These are phyloP conservation scores for Kodamaea neixiangensis DNA, from an alignment of 805 yeast species.

Conservation along the genomic window DNA sequence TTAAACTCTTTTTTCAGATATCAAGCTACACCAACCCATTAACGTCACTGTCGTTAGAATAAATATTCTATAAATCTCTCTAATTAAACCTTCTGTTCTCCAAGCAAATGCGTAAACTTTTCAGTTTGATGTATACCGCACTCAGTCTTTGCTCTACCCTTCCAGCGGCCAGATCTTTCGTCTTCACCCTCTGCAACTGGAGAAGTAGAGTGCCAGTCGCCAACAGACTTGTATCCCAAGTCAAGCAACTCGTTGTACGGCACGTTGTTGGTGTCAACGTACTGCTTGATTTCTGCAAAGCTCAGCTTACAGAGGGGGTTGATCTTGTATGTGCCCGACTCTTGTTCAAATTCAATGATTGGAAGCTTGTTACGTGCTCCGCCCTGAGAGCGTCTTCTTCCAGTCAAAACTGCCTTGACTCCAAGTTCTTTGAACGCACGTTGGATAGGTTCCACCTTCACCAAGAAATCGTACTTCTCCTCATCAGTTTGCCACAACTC, in stretches of 20 bases:
- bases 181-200: conserved; percentile 93
- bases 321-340: conserved; percentile 74
- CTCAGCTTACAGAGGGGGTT: conserved; percentile 88
- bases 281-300: conserved; percentile 67
- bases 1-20: no score
- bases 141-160: conserved; percentile 87
- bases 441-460: conserved; percentile 89
- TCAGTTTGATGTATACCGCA: conserved; percentile 91
- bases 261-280: conserved; percentile 68
- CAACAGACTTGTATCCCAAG: conserved; percentile 86
- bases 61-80: conserved; percentile 1
- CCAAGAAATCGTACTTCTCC: conserved; percentile 76
- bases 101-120: conserved; percentile 64
- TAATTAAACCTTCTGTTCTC: conserved; percentile 7
- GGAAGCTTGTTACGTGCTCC: conserved; percentile 73
- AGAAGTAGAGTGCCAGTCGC: conserved; percentile 92
- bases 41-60: not conserved
- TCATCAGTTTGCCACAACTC: conserved; percentile 84
- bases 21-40: not conserved
- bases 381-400: conserved; percentile 89
- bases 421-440: conserved; percentile 74
- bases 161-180: conserved; percentile 97
- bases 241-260: conserved; percentile 86
- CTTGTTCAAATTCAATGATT: conserved; percentile 72
- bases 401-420: conserved; percentile 88